A percentile compares a stretch with the other conserved stretches of the same genome.
Evolutionary conservation across 257 asterid species (phyloP).

Genomic region (Paraleonurus japonicus): DNA sequence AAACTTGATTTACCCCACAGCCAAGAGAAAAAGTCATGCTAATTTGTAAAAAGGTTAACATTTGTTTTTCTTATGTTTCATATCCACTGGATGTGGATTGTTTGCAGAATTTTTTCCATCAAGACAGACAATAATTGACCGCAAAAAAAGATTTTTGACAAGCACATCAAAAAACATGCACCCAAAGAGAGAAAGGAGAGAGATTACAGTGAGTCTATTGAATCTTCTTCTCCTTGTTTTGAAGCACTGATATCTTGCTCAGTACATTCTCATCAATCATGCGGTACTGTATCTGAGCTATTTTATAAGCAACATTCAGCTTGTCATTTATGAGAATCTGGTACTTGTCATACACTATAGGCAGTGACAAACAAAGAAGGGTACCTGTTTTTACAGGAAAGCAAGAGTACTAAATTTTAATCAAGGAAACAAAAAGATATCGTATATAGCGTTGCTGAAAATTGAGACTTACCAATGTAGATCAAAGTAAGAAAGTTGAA

Average conservation of each 20-base stretch:
- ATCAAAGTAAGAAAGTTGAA: conserved; percentile 69
- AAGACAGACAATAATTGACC: not conserved
- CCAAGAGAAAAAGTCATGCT: not conserved
- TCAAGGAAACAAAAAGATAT: not conserved
- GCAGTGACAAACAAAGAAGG: conserved; percentile 64
- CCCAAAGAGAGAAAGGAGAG: conserved; percentile 16
- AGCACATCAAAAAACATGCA: conserved; percentile 15
- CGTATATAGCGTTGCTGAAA: not conserved
- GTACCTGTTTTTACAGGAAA: conserved; percentile 44
- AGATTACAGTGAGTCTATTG: conserved; percentile 49
- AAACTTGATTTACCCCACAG: not conserved
- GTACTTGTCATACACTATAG: conserved; percentile 58
- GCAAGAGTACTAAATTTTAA: not conserved
- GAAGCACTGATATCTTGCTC: conserved; percentile 45
- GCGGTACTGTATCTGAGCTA: conserved; percentile 44
- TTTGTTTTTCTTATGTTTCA: not conserved
- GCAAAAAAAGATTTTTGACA: not conserved
- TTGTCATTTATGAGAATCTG: conserved; percentile 60
- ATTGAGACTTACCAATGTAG: conserved; percentile 54
- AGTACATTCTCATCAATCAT: conserved; percentile 44
- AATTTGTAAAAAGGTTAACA: not conserved
- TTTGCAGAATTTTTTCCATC: not conserved
- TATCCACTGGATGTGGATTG: conserved; percentile 7
- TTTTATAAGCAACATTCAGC: conserved; percentile 46
- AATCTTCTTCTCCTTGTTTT: conserved; percentile 62